Base-by-base conservation (phyloP, 2,329 filamentous ascomycete genomes). In the Pseudogymnoascus sp. region DNA sequence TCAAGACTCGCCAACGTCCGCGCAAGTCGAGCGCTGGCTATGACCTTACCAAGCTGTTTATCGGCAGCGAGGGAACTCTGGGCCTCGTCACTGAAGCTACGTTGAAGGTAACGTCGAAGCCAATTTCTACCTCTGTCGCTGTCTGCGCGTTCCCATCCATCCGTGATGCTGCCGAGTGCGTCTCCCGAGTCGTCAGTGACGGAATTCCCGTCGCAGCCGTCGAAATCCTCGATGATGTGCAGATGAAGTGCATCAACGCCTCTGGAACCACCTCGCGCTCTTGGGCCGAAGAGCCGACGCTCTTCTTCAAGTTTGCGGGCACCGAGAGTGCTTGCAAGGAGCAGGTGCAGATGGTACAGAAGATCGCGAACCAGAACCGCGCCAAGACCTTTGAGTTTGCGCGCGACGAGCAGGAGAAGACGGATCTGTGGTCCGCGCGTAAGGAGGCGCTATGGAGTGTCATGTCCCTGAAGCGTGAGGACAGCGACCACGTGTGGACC, bases 1-100 rank as follows among this genome's bases (percentile, higher is more conserved):
- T 97, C 77, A 93, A 93, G 80, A 97, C 93, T 10, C 83, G 90
- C 66, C 91, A 96, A 75, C 84, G 92, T 59, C 91, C 92, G 10
- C 84, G 92, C 68, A 97, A 96, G 80, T 93, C 89, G 71, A 92
- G 88, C 63, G 93, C 93, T 33, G 93, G 93, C 26, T 97, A 97
- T 76, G 92, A 97, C 74, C 82, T 97, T 61, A 96, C 91, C 1
- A 88, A 88, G 71, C 83, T 96, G 65, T 95, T 96, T 75, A 89
- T 96, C 74, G 93, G 93, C 53, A 92, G 88, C 69, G 93, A 97
- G 78, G 93, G 93, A 59, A 97, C 93, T 0, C 84, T 97, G 1
- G 93, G 93, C 7, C 83, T 97, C 11, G 90, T 96, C 40, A 96
- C 93, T 0, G 93, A 97, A 78, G 93, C 92, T 4, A 93, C 88